Percentiles rank a stretch among this genome's conserved stretches.
These are phyloP conservation scores for Psilocybe cubensis DNA, from an alignment of 768 basidiomycete species.

Conservation along the genomic window DNA sequence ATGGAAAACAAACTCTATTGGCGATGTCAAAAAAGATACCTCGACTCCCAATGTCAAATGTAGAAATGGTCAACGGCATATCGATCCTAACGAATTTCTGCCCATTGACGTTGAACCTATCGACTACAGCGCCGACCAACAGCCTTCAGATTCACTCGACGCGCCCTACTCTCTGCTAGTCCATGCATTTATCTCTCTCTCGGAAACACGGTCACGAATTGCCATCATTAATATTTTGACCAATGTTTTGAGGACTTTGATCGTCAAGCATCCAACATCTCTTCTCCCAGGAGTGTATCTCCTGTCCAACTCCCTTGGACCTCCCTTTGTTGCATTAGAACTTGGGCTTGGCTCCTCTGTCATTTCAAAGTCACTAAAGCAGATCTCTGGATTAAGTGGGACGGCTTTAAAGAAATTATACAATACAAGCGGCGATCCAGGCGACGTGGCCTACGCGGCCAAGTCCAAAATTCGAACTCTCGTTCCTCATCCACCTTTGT, in stretches of 20 bases:
- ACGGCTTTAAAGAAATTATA: constrained; percentile 66
- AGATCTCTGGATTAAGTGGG: constrained; percentile 67
- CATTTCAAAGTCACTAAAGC: constrained; percentile 71
- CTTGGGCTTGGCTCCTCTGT: constrained; percentile 71
- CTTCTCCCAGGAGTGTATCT: constrained; percentile 81
- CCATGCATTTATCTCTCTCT: constrained; percentile 61
- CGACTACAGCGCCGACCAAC: constrained; percentile 42
- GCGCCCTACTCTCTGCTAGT: constrained; percentile 77
- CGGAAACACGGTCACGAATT: constrained; percentile 73
- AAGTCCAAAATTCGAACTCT: constrained; percentile 78
- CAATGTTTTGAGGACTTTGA: constrained; percentile 74
- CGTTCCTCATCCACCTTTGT: constrained; percentile 69
- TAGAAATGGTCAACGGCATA: neutral
- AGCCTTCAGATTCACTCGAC: constrained; percentile 44
- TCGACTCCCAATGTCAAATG: neutral
- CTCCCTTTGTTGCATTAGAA: constrained; percentile 73
- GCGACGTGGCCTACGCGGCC: constrained; percentile 87
- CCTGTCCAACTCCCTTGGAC: constrained; percentile 78
- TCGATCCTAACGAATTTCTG: constrained; percentile 15
- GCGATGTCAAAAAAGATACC: neutral
- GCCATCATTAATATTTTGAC: constrained; percentile 69
- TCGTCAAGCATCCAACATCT: constrained; percentile 65
- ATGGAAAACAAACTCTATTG: neutral
- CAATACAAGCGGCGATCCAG: constrained; percentile 78
- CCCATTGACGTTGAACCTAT: constrained; percentile 54